Evolutionary conservation across 2,329 filamentous ascomycete species (phyloP).

Genomic region (Sphaerostilbella broomeana): DNA sequence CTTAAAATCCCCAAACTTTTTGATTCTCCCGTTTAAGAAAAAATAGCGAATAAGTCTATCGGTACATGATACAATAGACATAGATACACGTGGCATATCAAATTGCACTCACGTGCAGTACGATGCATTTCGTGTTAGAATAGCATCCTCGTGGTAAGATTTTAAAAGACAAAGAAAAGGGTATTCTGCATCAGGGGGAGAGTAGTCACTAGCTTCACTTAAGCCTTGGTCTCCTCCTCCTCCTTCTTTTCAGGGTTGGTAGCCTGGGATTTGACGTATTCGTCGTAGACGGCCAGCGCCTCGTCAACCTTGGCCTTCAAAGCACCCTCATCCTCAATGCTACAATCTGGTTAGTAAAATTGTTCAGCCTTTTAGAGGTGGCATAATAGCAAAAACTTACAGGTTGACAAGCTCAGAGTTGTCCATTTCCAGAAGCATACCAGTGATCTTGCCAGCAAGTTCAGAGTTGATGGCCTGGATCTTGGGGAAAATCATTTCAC

Average conservation of each 20-base stretch:
- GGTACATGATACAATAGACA: slow-evolving; percentile 30
- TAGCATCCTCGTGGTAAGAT: slow-evolving; percentile 10
- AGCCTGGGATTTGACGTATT: slow-evolving; percentile 87
- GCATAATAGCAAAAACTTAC: slow-evolving; percentile 63
- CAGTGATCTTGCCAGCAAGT: slow-evolving; percentile 97
- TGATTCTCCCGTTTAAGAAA: slow-evolving; percentile 30
- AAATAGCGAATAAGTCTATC: slow-evolving; percentile 37
- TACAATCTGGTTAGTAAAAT: slow-evolving; percentile 30
- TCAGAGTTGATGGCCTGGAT: slow-evolving; percentile 92
- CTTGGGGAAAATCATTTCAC: slow-evolving; percentile 97
- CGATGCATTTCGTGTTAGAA: slow-evolving; percentile 4
- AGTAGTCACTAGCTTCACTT: slow-evolving; percentile 18
- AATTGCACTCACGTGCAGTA: slow-evolving; percentile 17
- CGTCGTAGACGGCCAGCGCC: slow-evolving; percentile 93
- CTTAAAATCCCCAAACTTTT: slow-evolving; percentile 29
- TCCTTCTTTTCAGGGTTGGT: slow-evolving; percentile 39
- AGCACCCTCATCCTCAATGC: slow-evolving; percentile 81
- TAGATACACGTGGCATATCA: slow-evolving; percentile 22
- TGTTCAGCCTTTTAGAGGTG: too few species aligned
- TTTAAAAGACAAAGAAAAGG: slow-evolving; percentile 24
- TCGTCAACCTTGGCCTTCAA: slow-evolving; percentile 95
- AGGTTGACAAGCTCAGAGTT: slow-evolving; percentile 89
- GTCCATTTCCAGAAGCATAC: slow-evolving; percentile 99
- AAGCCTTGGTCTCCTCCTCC: slow-evolving; percentile 42
- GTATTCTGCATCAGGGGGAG: slow-evolving; percentile 17